These are phyloP conservation scores for Nelumbo lutea DNA, from an alignment of 164 flowering plant genomes.

Conservation along the genomic window DNA sequence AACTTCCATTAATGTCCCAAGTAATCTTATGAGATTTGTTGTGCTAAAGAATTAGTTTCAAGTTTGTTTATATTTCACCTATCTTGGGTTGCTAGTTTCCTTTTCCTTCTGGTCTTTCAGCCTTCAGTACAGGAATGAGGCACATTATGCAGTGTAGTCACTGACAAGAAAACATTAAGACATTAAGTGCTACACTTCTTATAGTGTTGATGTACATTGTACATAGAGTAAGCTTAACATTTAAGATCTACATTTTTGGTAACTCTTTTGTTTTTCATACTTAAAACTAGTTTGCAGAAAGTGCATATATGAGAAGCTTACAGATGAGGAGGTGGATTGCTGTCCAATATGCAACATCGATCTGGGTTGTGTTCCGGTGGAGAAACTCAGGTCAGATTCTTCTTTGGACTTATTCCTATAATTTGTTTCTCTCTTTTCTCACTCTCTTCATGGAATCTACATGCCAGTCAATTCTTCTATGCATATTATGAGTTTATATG, in stretches of 20 bases:
- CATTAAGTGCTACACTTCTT: background rate
- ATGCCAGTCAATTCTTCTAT: background rate
- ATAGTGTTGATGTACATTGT: background rate
- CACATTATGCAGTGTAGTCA: too few relatives aligned
- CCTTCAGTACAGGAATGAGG: background rate
- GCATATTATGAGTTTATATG: too few relatives aligned
- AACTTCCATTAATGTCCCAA: background rate
- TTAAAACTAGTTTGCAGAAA: slow-evolving; percentile 77
- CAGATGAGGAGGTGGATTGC: slow-evolving; percentile 75
- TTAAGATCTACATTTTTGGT: background rate
- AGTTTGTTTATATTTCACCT: background rate
- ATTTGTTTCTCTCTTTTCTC: background rate
- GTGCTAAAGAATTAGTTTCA: background rate
- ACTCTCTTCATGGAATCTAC: background rate
- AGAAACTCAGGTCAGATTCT: slow-evolving; percentile 67
- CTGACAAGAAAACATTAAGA: too few relatives aligned
- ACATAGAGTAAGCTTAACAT: background rate
- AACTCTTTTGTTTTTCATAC: slow-evolving; percentile 7
- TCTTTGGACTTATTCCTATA: background rate
- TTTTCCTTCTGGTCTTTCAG: background rate
- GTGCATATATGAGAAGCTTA: slow-evolving; percentile 77
- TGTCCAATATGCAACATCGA: slow-evolving; percentile 88
- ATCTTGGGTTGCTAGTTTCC: background rate
- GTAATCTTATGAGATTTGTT: background rate
- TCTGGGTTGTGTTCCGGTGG: slow-evolving; percentile 76